Conservation (phyloP, 768 basidiomycete genomes). For the Tulasnella sp. region DNA sequence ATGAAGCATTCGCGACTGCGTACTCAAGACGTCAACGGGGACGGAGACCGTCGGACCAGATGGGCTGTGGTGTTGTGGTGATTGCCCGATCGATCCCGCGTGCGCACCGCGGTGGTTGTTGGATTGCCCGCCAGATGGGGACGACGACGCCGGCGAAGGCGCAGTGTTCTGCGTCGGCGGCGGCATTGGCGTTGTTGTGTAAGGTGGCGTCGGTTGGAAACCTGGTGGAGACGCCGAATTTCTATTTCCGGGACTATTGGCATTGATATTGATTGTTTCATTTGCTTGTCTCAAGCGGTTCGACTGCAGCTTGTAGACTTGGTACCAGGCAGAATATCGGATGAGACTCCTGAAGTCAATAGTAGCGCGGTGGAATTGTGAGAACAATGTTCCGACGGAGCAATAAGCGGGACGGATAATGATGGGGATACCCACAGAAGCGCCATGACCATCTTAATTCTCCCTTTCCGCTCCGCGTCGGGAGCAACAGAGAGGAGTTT, state of each 20-base stretch:
- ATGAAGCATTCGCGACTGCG: conserved; percentile 10
- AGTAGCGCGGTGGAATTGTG: background rate
- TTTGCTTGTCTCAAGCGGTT: conserved; percentile 11
- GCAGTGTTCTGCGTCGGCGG: conserved; percentile 19
- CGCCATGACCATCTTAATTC: conserved; percentile 13
- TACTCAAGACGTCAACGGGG: conserved; percentile 2
- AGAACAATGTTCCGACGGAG: conserved; percentile 15
- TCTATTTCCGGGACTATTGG: background rate
- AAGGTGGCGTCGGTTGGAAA: conserved; percentile 21
- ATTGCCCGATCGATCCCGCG: conserved; percentile 8
- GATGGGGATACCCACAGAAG: conserved; percentile 19
- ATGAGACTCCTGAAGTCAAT: conserved; percentile 21
- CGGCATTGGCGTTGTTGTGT: background rate
- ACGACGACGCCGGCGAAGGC: conserved; percentile 25
- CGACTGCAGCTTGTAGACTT: conserved; percentile 5
- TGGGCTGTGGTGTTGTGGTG: conserved; percentile 8
- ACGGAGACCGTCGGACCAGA: conserved; percentile 4
- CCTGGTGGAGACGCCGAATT: conserved; percentile 20
- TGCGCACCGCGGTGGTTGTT: background rate
- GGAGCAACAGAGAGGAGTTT: background rate
- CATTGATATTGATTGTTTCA: background rate
- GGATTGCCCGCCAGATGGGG: conserved; percentile 13
- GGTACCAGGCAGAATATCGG: conserved; percentile 18
- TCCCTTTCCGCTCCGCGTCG: background rate
- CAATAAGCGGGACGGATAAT: background rate